These are phyloP conservation scores for Cystobasidiopsis lactophilus DNA, from an alignment of 768 basidiomycete genomes.

Conservation along the genomic window DNA sequence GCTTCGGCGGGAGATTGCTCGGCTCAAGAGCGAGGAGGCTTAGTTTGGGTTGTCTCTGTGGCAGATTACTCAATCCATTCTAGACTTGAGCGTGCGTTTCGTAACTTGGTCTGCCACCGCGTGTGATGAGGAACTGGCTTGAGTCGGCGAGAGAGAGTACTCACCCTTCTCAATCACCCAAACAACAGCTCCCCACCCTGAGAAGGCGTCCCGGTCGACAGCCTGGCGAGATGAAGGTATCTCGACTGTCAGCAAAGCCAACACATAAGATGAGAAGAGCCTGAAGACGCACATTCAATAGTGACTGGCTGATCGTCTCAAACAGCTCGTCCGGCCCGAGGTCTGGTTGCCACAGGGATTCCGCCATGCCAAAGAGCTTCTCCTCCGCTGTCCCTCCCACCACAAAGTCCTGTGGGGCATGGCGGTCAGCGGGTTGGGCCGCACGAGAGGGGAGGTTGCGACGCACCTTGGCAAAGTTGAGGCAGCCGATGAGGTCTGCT, in stretches of 20 bases:
- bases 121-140: too few species aligned
- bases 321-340: constrained; percentile 90
- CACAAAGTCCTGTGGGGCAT: constrained; percentile 50
- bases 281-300: constrained; percentile 37
- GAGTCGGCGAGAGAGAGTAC: too few species aligned
- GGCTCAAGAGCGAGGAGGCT: background rate
- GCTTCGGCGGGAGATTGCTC: constrained; percentile 28
- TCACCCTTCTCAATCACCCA: constrained; percentile 45
- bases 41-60: too few species aligned
- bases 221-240: constrained; percentile 27
- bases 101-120: too few species aligned
- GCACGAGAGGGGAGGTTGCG: background rate
- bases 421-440: background rate
- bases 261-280: background rate
- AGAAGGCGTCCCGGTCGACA: constrained; percentile 85
- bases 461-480: constrained; percentile 56
- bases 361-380: constrained; percentile 90
- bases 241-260: background rate
- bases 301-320: constrained; percentile 89
- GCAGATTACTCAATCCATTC: constrained; percentile 48
- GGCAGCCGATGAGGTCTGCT: constrained; percentile 78
- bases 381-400: constrained; percentile 79
- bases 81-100: constrained; percentile 64
- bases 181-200: constrained; percentile 89
- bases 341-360: constrained; percentile 95